Evolutionary conservation across 1,284 basidiomycete genomes (phyloP).

Genomic region (Rhizoctonia solani): DNA sequence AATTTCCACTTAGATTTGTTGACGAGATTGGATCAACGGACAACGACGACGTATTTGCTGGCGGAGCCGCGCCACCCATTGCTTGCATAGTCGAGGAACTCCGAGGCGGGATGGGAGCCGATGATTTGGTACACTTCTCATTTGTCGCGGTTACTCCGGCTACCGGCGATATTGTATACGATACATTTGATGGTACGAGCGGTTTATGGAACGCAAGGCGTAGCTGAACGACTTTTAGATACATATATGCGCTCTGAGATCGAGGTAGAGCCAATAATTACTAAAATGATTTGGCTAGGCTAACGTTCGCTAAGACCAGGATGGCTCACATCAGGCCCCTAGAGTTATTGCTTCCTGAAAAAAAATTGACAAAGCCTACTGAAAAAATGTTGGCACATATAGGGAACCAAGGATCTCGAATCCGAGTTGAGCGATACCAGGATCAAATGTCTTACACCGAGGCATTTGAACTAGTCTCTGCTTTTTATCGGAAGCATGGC

Average conservation of each 20-base stretch:
- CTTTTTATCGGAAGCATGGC: slow-evolving; percentile 67
- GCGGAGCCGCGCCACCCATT: slow-evolving; percentile 56
- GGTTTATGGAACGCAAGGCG: slow-evolving; percentile 35
- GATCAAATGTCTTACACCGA: slow-evolving; percentile 64
- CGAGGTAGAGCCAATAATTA: too few relatives aligned
- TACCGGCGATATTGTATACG: slow-evolving; percentile 91
- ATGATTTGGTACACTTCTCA: slow-evolving; percentile 65
- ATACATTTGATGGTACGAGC: slow-evolving; percentile 76
- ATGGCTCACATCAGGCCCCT: slow-evolving; percentile 82
- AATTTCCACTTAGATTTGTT: slow-evolving; percentile 59
- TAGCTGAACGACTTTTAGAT: slow-evolving; percentile 52
- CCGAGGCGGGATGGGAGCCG: slow-evolving; percentile 55
- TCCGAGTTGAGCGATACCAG: slow-evolving; percentile 68
- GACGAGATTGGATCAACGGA: slow-evolving; percentile 73
- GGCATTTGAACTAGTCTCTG: slow-evolving; percentile 72
- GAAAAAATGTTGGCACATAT: slow-evolving; percentile 78
- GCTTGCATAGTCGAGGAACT: slow-evolving; percentile 73
- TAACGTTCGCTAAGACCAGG: slow-evolving; percentile 60
- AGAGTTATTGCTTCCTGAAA: slow-evolving; percentile 73
- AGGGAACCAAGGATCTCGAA: slow-evolving; percentile 56
- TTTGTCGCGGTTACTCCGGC: slow-evolving; percentile 70
- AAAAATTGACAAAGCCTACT: slow-evolving; percentile 70
- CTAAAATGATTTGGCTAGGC: too few relatives aligned
- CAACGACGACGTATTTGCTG: slow-evolving; percentile 56
- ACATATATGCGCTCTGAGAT: slow-evolving; percentile 84